phyloP scores from a whole-genome alignment of 768 basidiomycete species.

The Favolaschia claudopus region DNA sequence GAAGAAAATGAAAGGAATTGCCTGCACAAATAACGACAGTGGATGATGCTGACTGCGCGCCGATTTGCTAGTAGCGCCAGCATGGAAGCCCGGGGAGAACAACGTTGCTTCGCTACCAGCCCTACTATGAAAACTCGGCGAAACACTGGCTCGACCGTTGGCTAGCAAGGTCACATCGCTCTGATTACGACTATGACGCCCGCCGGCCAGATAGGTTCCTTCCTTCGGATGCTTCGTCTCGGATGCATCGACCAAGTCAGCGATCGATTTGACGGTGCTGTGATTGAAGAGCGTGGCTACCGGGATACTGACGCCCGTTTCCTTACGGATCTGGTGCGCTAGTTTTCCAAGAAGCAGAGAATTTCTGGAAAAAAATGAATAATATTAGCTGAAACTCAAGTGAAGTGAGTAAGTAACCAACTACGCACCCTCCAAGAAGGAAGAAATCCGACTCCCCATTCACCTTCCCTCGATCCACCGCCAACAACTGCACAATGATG shows the following conservation, averaged over 20 bases:
- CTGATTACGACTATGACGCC: conserved; percentile 25
- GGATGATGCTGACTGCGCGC: conserved; percentile 45
- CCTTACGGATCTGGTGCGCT: conserved; percentile 48
- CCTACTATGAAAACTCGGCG: too few relatives aligned
- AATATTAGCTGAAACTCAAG: too few relatives aligned
- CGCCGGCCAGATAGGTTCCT: too few relatives aligned
- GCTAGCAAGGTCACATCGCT: background rate
- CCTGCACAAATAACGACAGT: conserved; percentile 48
- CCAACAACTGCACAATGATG: conserved; percentile 41
- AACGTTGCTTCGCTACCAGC: conserved; percentile 29
- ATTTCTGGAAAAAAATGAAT: too few relatives aligned
- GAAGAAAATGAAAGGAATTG: conserved; percentile 51
- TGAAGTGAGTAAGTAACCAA: too few relatives aligned
- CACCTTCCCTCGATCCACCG: conserved; percentile 36
- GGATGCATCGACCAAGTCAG: conserved; percentile 43
- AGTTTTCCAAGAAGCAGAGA: conserved; percentile 56
- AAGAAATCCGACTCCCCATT: conserved; percentile 50
- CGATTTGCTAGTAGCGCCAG: conserved; percentile 26
- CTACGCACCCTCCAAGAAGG: conserved; percentile 51
- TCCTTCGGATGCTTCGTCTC: too few relatives aligned
- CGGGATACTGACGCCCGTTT: conserved; percentile 43
- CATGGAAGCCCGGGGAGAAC: conserved; percentile 37
- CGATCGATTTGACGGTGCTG: conserved; percentile 51
- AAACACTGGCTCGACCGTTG: background rate
- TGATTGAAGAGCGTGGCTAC: conserved; percentile 50